These are phyloP conservation scores for Ceratobasidium sp. DNA, from an alignment of 1,284 basidiomycete species.

Conservation along the genomic window DNA sequence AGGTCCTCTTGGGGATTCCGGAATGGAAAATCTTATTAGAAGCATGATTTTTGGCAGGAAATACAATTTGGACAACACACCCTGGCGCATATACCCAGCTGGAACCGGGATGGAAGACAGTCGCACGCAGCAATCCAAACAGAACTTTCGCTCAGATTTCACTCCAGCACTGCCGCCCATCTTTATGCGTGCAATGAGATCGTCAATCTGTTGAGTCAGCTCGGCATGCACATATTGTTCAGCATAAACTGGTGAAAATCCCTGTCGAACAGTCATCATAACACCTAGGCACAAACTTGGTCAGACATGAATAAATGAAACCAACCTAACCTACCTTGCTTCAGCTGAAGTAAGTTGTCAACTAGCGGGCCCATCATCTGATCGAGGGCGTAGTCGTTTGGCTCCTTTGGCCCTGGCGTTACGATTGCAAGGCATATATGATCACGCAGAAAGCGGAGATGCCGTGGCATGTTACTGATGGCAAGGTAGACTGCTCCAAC, in stretches of 20 bases:
- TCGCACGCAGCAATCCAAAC: background rate
- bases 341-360: conserved; percentile 9
- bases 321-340: background rate
- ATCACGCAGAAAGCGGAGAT: conserved; percentile 4
- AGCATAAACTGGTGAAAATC: background rate
- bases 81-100: background rate
- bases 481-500: conserved; percentile 23
- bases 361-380: conserved; percentile 18
- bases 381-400: background rate
- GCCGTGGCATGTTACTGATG: conserved; percentile 20
- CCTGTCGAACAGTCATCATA: background rate
- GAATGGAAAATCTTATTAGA: background rate
- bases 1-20: conserved; percentile 9
- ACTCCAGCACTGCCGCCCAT: conserved; percentile 17
- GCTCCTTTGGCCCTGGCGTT: conserved; percentile 31
- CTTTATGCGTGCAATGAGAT: conserved; percentile 25
- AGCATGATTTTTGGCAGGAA: background rate
- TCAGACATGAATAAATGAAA: background rate
- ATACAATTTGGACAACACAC: background rate
- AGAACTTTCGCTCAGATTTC: conserved; percentile 14
- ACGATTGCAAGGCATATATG: conserved; percentile 12
- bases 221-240: background rate
- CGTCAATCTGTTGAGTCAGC: conserved; percentile 5
- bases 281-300: background rate
- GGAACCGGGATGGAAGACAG: background rate